Base-by-base conservation (phyloP, 352 stramenopile species). In the Globisporangium cylindrosporum region DNA sequence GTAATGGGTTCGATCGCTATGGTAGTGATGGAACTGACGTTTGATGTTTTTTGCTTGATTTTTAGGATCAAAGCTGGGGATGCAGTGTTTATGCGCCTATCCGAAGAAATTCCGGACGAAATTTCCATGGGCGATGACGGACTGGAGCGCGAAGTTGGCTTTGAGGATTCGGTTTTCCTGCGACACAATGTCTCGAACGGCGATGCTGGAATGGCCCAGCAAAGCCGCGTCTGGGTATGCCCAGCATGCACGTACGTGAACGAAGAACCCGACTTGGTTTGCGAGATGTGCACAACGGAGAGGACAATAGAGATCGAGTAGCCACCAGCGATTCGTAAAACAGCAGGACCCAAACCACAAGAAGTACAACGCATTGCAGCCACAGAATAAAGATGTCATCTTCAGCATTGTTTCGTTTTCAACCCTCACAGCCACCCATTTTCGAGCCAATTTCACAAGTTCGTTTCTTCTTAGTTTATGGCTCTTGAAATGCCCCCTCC, bases 221-320 rank as follows among this genome's bases (percentile, higher is more conserved):
- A 78, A 61, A 75, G 56, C 15, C 64, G 60, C 7, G 86, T 92
- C 9, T 95, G 88, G 88, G 84, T 93, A 0, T 95, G 88, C 68
- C 48, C 67, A 32, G 75, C 76, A 3, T 95, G 88, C 59, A 95
- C 88, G 1, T 93, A 78, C 60, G 80, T 95, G 24, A 95, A 95
- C 62, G 86, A 95, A 18, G 73, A 86, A 36, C 71, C 69, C 3
- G 73, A 85, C 27, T 41, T 46, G 4, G 55, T 72, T 12, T 95
- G 88, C 38, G 88, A 95, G 62, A 93, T 95, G 70, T 95, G 88
- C 67, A 72, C 73, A 5, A 81, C 74, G 2, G 66, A 67, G 25
- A 85, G 81, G 56, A 59, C 67, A 18, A 76, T 77, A 18, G 77
- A 82, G 22, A 70, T 86, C 36, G 76, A 79, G 22, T 81, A 70